These are phyloP conservation scores for Rhodotorula paludigena DNA, from an alignment of 768 basidiomycete genomes.

Conservation along the genomic window DNA sequence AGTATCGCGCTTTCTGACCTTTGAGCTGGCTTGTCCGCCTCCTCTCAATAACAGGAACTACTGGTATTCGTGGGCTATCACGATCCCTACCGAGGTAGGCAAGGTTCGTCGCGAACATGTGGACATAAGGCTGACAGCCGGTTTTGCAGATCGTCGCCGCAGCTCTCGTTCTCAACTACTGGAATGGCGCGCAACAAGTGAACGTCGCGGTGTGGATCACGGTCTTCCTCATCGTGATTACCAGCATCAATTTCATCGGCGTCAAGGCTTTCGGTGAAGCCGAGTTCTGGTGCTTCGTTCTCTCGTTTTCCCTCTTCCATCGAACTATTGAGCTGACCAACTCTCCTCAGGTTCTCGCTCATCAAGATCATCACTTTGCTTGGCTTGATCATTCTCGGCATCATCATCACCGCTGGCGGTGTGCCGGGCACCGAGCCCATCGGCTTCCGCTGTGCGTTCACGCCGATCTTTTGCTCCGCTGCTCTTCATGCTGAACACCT, in stretches of 20 bases:
- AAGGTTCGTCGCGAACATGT: no score
- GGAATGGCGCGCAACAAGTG: slow-evolving; percentile 20
- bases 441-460: slow-evolving; percentile 45
- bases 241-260: slow-evolving; percentile 39
- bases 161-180: slow-evolving; percentile 37
- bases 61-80: slow-evolving; percentile 20
- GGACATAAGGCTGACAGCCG: no score
- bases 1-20: no score
- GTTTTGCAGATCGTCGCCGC: slow-evolving; percentile 38
- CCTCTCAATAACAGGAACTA: slow-evolving; percentile 36
- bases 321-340: neutral
- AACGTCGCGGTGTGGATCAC: slow-evolving; percentile 37
- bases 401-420: slow-evolving; percentile 48
- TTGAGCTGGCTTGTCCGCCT: neutral
- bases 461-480: slow-evolving; percentile 30
- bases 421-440: slow-evolving; percentile 44
- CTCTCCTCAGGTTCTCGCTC: slow-evolving; percentile 42
- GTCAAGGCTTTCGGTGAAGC: slow-evolving; percentile 35
- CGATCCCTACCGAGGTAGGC: slow-evolving; percentile 1
- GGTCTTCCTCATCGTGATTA: slow-evolving; percentile 30
- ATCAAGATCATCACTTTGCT: slow-evolving; percentile 49
- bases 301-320: neutral
- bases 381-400: slow-evolving; percentile 47
- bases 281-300: neutral
- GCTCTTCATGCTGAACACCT: slow-evolving; percentile 27